Evolutionary conservation across 2,329 filamentous ascomycete species (phyloP), one percentile per base, ranked within the genome.

Genomic region (Nothophaeocryptopus gaeumannii): DNA sequence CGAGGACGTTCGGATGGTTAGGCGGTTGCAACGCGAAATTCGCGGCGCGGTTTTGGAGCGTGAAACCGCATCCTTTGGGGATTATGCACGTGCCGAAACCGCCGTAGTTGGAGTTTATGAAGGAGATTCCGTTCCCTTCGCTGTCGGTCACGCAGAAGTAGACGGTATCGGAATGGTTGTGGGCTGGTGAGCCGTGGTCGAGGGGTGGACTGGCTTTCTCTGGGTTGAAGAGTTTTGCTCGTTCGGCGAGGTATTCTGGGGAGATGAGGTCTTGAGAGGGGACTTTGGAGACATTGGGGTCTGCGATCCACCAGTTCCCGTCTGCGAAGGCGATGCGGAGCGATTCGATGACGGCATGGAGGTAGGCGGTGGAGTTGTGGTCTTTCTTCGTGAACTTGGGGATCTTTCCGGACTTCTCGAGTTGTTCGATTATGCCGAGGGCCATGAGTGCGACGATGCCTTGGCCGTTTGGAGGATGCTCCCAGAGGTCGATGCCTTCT

Each of bases 401-500:
- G 51, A 97, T 89, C 61, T 83, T 83, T 34, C 85, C 86, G 12
- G 78, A 74, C 51, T 83, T 81, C 70, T 96, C 89, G 1, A 97
- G 78, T 65, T 91, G 84, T 67, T 96, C 85, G 41, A 99, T 76
- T 58, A 97, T 95, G 1, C 93, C 93, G 0, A 99, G 76, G 0
- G 93, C 88, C 85, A 97, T 96, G 30, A 97, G 75, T 0, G 93
- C 93, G 2, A 97, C 88, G 57, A 97, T 91, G 1, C 93, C 93
- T 71, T 97, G 93, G 0, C 93, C 91, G 63, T 97, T 97, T 8
- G 93, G 93, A 32, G 92, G 91, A 66, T 97, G 92, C 66, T 99
- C 93, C 92, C 92, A 97, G 0, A 99, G 75, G 64, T 95, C 84
- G 36, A 96, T 79, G 8, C 83, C 83, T 10, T 74, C 69, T 43